Conservation (phyloP, 106 monocot species). For the Dactylorhiza incarnata region DNA sequence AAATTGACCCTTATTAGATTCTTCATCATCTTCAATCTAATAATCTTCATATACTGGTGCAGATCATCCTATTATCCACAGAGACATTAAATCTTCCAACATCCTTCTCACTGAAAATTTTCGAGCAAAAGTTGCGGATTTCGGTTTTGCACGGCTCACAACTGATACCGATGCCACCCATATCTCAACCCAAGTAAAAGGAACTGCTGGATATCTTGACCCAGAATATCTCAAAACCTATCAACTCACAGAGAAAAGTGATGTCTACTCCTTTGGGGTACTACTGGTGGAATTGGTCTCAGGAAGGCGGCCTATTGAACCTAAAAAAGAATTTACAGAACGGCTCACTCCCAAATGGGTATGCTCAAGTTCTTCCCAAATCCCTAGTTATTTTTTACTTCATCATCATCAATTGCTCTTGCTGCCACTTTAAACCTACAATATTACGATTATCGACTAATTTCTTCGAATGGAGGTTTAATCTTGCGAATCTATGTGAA, state of each 20-base stretch:
- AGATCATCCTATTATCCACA: slow-evolving; percentile 72
- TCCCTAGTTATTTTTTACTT: background rate
- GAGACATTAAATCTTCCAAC: slow-evolving; percentile 72
- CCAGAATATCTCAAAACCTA: slow-evolving; percentile 65
- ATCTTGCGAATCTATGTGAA: background rate
- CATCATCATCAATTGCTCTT: too few species aligned
- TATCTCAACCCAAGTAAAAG: slow-evolving; percentile 62
- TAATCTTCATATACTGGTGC: slow-evolving; percentile 5
- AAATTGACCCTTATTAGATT: background rate
- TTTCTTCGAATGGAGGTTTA: background rate
- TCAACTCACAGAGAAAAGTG: slow-evolving; percentile 59
- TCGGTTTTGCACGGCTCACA: slow-evolving; percentile 52
- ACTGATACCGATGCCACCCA: slow-evolving; percentile 36
- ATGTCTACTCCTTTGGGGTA: slow-evolving; percentile 67
- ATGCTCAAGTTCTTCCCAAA: background rate
- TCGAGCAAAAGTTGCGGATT: slow-evolving; percentile 65
- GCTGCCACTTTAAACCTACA: too few species aligned
- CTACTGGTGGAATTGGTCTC: slow-evolving; percentile 50
- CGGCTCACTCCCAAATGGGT: slow-evolving; percentile 55
- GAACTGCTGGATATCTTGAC: slow-evolving; percentile 64
- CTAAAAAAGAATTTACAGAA: slow-evolving; percentile 36
- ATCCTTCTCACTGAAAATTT: slow-evolving; percentile 56
- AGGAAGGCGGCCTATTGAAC: slow-evolving; percentile 52
- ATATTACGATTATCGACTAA: background rate
- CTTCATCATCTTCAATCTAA: background rate